Evolutionary conservation across 1,284 basidiomycete species (phyloP).

Genomic region (Cryptococcus jaspeensis): DNA sequence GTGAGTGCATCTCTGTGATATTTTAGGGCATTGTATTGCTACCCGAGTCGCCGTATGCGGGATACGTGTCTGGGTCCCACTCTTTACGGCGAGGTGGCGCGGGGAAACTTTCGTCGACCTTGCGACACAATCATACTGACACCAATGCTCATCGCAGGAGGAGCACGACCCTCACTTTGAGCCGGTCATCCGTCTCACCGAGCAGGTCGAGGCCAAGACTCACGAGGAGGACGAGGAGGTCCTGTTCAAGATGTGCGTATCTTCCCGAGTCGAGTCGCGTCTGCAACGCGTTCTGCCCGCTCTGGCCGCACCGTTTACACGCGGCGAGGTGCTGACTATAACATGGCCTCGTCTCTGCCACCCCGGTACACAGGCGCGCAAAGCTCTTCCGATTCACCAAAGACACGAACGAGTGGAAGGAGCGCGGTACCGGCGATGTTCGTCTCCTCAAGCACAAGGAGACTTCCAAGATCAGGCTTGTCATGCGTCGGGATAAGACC

Average conservation of each 20-base stretch:
- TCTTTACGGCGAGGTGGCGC: neutral
- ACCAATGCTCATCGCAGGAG: conserved; percentile 45
- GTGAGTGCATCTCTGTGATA: neutral
- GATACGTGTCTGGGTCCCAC: neutral
- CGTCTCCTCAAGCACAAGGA: conserved; percentile 83
- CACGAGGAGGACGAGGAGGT: conserved; percentile 92
- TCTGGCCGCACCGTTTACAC: neutral
- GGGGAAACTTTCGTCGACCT: neutral
- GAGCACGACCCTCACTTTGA: conserved; percentile 91
- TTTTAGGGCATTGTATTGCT: neutral
- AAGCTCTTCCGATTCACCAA: conserved; percentile 97
- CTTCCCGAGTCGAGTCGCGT: neutral
- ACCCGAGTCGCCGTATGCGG: neutral
- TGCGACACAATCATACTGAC: neutral
- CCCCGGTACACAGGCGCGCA: conserved; percentile 71
- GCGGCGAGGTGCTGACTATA: neutral
- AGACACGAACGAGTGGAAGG: conserved; percentile 84
- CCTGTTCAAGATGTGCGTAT: conserved; percentile 85
- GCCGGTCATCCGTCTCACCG: conserved; percentile 94
- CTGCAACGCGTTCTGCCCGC: neutral
- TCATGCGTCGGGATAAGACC: conserved; percentile 99
- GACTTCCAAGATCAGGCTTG: conserved; percentile 87
- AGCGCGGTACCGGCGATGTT: conserved; percentile 73
- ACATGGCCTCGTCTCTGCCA: neutral
- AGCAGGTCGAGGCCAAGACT: conserved; percentile 89